Percentiles rank a stretch among this genome's conserved stretches.
Evolutionary conservation across 2,329 filamentous ascomycete species (phyloP).

Genomic region (Botryotinia globosa): DNA sequence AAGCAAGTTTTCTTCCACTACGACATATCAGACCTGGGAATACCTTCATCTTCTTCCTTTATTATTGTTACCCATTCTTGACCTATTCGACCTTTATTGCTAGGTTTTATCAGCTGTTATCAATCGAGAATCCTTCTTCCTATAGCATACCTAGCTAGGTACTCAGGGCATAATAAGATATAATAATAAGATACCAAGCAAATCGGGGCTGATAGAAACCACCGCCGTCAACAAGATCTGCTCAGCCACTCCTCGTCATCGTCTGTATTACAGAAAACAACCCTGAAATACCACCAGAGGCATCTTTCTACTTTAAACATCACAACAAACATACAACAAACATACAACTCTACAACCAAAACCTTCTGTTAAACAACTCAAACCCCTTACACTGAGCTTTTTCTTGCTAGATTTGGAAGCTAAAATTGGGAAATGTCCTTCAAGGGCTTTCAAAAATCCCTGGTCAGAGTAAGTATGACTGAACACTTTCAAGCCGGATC

Average conservation of each 20-base stretch:
- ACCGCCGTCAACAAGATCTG: slow-evolving; percentile 15
- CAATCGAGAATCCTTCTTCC: not conserved
- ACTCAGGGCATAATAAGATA: no score
- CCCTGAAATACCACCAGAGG: slow-evolving; percentile 17
- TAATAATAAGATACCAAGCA: slow-evolving; percentile 10
- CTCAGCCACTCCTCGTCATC: slow-evolving; percentile 37
- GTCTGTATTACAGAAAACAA: slow-evolving; percentile 18
- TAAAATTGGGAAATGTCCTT: slow-evolving; percentile 70
- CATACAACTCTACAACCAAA: not conserved
- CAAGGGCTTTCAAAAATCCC: slow-evolving; percentile 90
- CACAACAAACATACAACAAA: slow-evolving; percentile 3
- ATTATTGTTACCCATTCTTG: not conserved
- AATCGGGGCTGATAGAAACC: slow-evolving; percentile 17
- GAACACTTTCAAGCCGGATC: slow-evolving; percentile 12
- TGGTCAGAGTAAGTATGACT: slow-evolving; percentile 66
- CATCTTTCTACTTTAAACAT: not conserved
- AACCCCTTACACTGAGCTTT: not conserved
- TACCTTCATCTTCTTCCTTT: not conserved
- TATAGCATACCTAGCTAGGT: not conserved
- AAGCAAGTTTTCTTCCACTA: slow-evolving; percentile 8
- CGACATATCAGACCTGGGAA: not conserved
- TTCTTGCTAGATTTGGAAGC: slow-evolving; percentile 3
- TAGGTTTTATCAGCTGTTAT: not conserved
- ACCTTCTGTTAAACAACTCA: not conserved
- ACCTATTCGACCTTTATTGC: not conserved